Evolutionary conservation across 169 alveolate species (phyloP), one percentile per base, ranked within the genome.

Genomic region (Plasmodium inui): DNA sequence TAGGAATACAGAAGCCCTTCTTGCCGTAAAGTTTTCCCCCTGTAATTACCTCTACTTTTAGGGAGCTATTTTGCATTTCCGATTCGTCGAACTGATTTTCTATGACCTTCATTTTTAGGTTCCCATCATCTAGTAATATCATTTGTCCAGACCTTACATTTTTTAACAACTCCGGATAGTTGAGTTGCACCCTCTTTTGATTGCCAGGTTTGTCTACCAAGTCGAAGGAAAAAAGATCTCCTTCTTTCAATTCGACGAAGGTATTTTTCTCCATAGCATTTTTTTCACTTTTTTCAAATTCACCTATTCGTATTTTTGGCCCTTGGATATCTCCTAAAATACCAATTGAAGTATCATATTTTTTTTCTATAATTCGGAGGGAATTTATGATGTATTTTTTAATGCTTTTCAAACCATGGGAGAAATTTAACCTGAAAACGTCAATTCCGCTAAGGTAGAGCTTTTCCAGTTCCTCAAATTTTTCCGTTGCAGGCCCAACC

Each of bases 1-100:
- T 94, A 37, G 98, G 98, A n/a, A 95, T 88, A 76, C 97, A 93
- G 83, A 97, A 93, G 19, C 98, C 98, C 90, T 97, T 97, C 76
- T 97, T 97, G 76, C 97, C 93, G 26, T 97, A 96, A 1, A 97
- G 46, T 73, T 76, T 93, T 74, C 97, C 98, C 41, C 96, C 97
- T 70, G 95, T 94, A 82, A 96, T 57, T n/a, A 95, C 97, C 14
- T 82, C 81, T 6, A 96, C 95, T 19, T 88, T 83, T 44, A 96
- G 93, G 37, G 95, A 93, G 32, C 94, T 93, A 50, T 26, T 96
- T 10, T 61, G 80, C 34, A 19, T 71, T 32, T 9, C 41, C 6
- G 32, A 53, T 37, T 28, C 30, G 53, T 83, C 72, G 14, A 83
- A 72, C 84, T 92, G 79, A 44, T 71, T 93, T 55, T 80, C 81